A percentile compares a stretch with the other conserved stretches of the same genome.
Conservation (phyloP, 441 rosid genomes). For the Mallotus repandus region DNA sequence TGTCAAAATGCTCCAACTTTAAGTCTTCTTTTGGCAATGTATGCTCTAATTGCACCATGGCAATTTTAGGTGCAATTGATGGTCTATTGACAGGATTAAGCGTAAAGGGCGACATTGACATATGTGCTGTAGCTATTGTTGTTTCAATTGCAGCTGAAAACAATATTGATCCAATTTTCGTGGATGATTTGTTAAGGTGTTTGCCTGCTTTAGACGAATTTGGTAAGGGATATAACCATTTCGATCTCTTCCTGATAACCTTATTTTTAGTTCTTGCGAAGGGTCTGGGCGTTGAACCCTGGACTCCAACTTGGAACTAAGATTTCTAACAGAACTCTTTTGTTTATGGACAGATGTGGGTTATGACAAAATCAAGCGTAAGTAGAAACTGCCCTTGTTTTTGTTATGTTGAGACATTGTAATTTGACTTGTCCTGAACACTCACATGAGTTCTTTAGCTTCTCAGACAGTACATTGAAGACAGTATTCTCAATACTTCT, state of each 20-base stretch:
- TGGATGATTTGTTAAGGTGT: conserved; percentile 46
- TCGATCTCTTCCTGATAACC: no score
- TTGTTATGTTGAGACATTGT: neutral
- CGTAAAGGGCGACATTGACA: neutral
- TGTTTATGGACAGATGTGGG: conserved; percentile 42
- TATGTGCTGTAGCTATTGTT: conserved; percentile 41
- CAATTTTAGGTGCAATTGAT: conserved; percentile 18
- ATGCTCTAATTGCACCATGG: conserved; percentile 36
- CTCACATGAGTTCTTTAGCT: conserved; percentile 19
- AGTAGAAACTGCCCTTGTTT: conserved; percentile 24
- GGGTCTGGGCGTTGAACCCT: no score
- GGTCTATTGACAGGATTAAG: neutral
- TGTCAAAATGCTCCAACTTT: conserved; percentile 34
- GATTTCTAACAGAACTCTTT: conserved; percentile 16
- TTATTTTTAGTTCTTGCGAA: neutral
- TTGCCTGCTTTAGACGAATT: conserved; percentile 36
- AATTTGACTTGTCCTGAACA: neutral
- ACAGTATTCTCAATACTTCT: conserved; percentile 24
- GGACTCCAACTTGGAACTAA: neutral
- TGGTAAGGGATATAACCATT: conserved; percentile 32
- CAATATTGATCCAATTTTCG: conserved; percentile 13
- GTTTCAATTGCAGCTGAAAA: conserved; percentile 39
- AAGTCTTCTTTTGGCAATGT: conserved; percentile 27
- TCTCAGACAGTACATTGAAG: conserved; percentile 38
- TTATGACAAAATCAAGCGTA: conserved; percentile 43